Conservation (phyloP, 208 protist species). For the Leishmania martiniquensis region DNA sequence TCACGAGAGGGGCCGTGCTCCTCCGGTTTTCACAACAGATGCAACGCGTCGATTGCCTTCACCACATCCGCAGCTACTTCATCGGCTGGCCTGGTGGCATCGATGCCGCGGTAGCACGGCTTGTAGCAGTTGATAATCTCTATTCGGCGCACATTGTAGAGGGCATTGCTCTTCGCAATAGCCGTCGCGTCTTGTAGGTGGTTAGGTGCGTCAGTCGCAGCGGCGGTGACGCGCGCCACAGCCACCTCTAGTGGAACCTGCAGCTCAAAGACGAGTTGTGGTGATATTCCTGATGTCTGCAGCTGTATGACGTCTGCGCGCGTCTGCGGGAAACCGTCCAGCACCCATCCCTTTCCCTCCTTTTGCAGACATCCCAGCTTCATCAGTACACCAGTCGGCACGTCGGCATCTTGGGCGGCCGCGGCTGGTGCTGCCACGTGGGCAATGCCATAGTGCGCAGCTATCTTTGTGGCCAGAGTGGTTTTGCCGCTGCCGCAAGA, state of each 20-base stretch:
- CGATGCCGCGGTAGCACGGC: slow-evolving; percentile 13
- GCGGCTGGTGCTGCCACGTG: slow-evolving; percentile 88
- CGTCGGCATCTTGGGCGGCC: slow-evolving; percentile 47
- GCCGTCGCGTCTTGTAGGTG: not conserved
- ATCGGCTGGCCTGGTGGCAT: not conserved
- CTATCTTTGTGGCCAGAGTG: slow-evolving; percentile 84
- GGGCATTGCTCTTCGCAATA: slow-evolving; percentile 11
- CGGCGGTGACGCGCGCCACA: slow-evolving; percentile 25
- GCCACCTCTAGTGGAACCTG: slow-evolving; percentile 49
- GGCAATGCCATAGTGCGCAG: slow-evolving; percentile 76
- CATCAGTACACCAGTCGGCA: slow-evolving; percentile 52
- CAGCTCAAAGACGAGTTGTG: slow-evolving; percentile 70
- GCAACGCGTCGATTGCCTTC: slow-evolving; percentile 11
- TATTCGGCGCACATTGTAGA: slow-evolving; percentile 24
- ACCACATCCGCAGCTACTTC: slow-evolving; percentile 6
- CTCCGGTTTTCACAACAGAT: not conserved
- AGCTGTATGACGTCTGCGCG: slow-evolving; percentile 80
- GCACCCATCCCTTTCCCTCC: slow-evolving; percentile 68
- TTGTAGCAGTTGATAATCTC: slow-evolving; percentile 26
- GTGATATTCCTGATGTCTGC: slow-evolving; percentile 67
- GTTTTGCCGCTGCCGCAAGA: slow-evolving; percentile 92
- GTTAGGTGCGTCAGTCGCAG: not conserved
- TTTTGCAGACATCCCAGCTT: slow-evolving; percentile 42
- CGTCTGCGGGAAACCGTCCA: slow-evolving; percentile 83
- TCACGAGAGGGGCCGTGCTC: not conserved